A percentile compares a stretch with the other conserved stretches of the same genome.
Conservation (phyloP, 2,329 filamentous ascomycete genomes). For the Ascochyta lentis region DNA sequence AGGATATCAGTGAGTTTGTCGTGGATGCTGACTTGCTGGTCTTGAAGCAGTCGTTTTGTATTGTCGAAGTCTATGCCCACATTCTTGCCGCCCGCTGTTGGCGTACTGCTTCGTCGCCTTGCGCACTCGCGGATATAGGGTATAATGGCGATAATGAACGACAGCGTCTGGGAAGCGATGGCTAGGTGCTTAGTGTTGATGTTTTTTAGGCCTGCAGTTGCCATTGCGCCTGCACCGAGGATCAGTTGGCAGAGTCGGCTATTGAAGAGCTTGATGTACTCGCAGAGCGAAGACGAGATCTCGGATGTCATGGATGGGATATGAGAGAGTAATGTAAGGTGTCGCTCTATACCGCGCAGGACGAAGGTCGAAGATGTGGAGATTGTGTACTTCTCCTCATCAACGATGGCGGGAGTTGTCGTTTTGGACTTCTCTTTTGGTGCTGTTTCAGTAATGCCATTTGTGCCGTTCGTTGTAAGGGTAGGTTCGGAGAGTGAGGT, state of each 20-base stretch:
- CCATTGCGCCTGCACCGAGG: constrained; percentile 88
- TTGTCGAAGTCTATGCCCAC: constrained; percentile 84
- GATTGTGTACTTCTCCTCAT: constrained; percentile 84
- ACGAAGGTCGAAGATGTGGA: constrained; percentile 84
- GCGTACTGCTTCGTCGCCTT: constrained; percentile 68
- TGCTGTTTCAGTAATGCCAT: constrained; percentile 41
- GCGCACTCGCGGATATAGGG: constrained; percentile 93
- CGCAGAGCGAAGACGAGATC: constrained; percentile 77
- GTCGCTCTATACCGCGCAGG: constrained; percentile 79
- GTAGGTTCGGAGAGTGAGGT: constrained; percentile 27
- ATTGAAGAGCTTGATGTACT: constrained; percentile 93
- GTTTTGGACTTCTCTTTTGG: constrained; percentile 54
- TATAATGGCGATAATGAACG: constrained; percentile 84
- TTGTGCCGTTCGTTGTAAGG: constrained; percentile 30
- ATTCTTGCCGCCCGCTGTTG: constrained; percentile 45
- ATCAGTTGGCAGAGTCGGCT: constrained; percentile 96
- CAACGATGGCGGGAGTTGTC: constrained; percentile 70
- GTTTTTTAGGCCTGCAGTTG: constrained; percentile 88
- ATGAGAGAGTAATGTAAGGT: constrained; percentile 80
- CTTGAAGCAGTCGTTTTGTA: constrained; percentile 80
- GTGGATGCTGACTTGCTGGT: constrained; percentile 89
- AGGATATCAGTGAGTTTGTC: constrained; percentile 95
- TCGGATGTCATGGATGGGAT: constrained; percentile 91
- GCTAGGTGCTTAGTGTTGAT: constrained; percentile 91
- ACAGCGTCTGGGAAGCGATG: constrained; percentile 85